A percentile compares a stretch with the other conserved stretches of the same genome.
phyloP scores from a whole-genome alignment of 257 asterid genomes.

The Capsicum rhomboideum region DNA sequence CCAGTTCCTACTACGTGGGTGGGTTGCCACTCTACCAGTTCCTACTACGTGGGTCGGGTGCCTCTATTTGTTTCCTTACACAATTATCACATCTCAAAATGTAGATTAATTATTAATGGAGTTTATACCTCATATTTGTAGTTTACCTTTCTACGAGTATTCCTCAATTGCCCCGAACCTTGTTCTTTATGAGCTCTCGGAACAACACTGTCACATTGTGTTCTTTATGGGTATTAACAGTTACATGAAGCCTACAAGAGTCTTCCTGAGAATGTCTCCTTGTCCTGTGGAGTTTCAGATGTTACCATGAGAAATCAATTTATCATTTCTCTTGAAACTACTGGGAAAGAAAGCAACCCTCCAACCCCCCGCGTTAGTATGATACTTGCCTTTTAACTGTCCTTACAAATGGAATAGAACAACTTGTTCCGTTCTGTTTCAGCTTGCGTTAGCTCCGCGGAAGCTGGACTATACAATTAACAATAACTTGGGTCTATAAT shows the following conservation, averaged over 20 bases:
- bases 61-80: neutral
- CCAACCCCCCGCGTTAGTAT: neutral
- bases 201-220: neutral
- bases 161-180: neutral
- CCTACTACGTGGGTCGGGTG: neutral
- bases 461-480: neutral
- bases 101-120: neutral
- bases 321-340: neutral
- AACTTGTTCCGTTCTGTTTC: neutral
- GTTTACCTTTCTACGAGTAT: neutral
- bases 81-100: neutral
- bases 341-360: neutral
- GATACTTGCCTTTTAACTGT: neutral
- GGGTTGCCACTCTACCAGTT: neutral
- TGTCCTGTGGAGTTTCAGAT: neutral
- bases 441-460: neutral
- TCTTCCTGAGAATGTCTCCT: neutral
- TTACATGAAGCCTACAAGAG: neutral
- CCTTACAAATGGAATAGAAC: neutral
- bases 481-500: neutral
- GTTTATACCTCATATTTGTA: neutral
- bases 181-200: neutral
- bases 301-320: neutral
- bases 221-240: neutral
- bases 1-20: neutral